Percentiles rank a stretch among this genome's conserved stretches.
phyloP scores from a whole-genome alignment of 495 filamentous ascomycete species.

The Hyaloscypha bicolor region DNA sequence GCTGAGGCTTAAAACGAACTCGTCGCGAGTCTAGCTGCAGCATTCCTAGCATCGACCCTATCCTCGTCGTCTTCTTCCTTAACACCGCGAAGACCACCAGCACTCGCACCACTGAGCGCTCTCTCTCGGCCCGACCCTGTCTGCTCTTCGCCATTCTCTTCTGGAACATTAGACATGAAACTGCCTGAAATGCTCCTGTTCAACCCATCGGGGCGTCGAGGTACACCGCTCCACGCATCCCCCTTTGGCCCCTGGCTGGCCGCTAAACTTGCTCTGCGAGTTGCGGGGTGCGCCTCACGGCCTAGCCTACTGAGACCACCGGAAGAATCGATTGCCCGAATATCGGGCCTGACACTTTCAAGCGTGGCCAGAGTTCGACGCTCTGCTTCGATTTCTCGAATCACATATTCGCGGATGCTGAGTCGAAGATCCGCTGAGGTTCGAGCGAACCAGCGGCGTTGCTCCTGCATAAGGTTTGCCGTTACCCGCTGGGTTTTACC shows the following conservation, averaged over 20 bases:
- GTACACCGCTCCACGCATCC: slow-evolving; percentile 95
- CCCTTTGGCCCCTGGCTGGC: slow-evolving; percentile 93
- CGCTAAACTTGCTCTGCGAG: slow-evolving; percentile 73
- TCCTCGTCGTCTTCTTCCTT: slow-evolving; percentile 92
- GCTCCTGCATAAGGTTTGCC: slow-evolving; percentile 83
- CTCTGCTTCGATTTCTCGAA: slow-evolving; percentile 95
- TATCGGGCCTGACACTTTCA: slow-evolving; percentile 88
- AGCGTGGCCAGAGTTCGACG: slow-evolving; percentile 88
- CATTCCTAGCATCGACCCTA: slow-evolving; percentile 91
- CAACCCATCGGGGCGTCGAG: slow-evolving; percentile 74
- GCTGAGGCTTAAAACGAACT: slow-evolving; percentile 73
- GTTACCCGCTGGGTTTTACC: slow-evolving; percentile 88
- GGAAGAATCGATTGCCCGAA: slow-evolving; percentile 86
- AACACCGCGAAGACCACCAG: slow-evolving; percentile 55
- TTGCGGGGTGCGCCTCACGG: slow-evolving; percentile 79
- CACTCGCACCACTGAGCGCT: slow-evolving; percentile 56
- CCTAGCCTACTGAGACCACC: slow-evolving; percentile 89
- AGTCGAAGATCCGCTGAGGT: slow-evolving; percentile 79
- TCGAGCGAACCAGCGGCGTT: slow-evolving; percentile 85
- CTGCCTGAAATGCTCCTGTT: slow-evolving; percentile 77
- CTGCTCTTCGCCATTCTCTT: slow-evolving; percentile 47
- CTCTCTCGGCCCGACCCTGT: slow-evolving; percentile 56
- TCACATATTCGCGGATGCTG: slow-evolving; percentile 86
- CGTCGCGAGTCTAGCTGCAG: slow-evolving; percentile 87
- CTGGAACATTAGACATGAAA: slow-evolving; percentile 53